These are phyloP conservation scores for Geotrichum aggregatum DNA, from an alignment of 1,139 yeast species.

Conservation along the genomic window DNA sequence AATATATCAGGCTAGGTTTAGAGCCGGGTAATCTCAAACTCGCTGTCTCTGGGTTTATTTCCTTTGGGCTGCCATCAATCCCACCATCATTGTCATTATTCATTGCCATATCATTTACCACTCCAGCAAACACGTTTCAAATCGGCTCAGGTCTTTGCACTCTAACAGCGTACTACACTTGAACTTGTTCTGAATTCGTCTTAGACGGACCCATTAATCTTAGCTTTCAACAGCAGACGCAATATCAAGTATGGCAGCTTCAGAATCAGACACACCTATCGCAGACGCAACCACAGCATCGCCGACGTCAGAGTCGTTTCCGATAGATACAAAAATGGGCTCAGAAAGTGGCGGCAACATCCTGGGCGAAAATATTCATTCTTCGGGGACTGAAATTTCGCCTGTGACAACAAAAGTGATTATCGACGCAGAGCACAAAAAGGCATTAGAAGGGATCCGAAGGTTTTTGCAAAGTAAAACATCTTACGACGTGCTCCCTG, in stretches of 20 bases:
- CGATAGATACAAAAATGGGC: conserved; percentile 2
- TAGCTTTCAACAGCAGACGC: too few species aligned
- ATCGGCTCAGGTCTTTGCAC: too few species aligned
- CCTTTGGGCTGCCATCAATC: too few species aligned
- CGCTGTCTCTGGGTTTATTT: too few species aligned
- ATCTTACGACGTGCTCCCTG: conserved; percentile 94
- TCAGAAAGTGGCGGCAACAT: not conserved
- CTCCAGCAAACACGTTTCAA: too few species aligned
- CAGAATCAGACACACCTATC: not conserved
- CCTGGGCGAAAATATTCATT: conserved; percentile 1
- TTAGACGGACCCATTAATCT: not conserved
- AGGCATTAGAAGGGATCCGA: conserved; percentile 57
- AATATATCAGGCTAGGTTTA: too few species aligned
- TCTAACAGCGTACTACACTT: not conserved
- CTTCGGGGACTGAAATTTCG: not conserved
- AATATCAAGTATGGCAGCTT: not conserved
- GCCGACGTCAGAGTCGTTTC: conserved; percentile 12
- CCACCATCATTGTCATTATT: too few species aligned
- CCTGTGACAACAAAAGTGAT: conserved; percentile 7
- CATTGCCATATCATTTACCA: too few species aligned
- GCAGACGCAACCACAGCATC: conserved; percentile 17
- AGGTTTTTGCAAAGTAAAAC: conserved; percentile 83
- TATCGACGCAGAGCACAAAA: conserved; percentile 26
- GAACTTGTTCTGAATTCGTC: not conserved
- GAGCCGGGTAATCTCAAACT: too few species aligned